Conservation (phyloP, 2,329 filamentous ascomycete genomes). For the Huntiella bhutanensis region DNA sequence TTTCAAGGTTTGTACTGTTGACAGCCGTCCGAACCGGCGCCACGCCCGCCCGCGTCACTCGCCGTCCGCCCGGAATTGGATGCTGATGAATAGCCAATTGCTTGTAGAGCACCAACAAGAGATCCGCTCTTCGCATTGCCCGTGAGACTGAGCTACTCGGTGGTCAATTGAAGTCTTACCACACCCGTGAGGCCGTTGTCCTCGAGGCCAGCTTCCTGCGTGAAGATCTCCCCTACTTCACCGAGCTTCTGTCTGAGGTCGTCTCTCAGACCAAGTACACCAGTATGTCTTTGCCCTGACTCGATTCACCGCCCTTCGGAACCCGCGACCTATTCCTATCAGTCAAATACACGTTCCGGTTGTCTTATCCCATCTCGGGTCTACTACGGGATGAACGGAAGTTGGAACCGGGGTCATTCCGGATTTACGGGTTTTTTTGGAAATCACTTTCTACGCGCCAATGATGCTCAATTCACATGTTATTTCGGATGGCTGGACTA, state of each 20-base stretch:
- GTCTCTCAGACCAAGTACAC: conserved; percentile 74
- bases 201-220: conserved; percentile 88
- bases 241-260: conserved; percentile 86
- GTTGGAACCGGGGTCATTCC: neutral
- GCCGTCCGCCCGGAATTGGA: conserved; percentile 1
- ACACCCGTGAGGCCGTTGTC: conserved; percentile 84
- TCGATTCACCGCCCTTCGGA: neutral
- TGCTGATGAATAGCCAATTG: conserved; percentile 27
- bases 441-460: neutral
- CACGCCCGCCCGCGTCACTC: neutral
- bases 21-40: conserved; percentile 2
- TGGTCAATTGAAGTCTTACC: conserved; percentile 69
- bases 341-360: too few relatives aligned
- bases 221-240: conserved; percentile 91
- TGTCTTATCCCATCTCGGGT: conserved; percentile 13
- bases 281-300: conserved; percentile 27
- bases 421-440: conserved; percentile 1
- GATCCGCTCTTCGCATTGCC: conserved; percentile 79
- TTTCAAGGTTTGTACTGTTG: conserved; percentile 53
- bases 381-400: conserved; percentile 8
- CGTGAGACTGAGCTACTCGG: conserved; percentile 92
- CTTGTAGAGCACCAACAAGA: conserved; percentile 60
- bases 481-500: conserved; percentile 10
- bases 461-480: neutral
- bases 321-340: too few relatives aligned